Base-by-base conservation (phyloP, 2,329 filamentous ascomycete species). In the Aschersonia sp. region DNA sequence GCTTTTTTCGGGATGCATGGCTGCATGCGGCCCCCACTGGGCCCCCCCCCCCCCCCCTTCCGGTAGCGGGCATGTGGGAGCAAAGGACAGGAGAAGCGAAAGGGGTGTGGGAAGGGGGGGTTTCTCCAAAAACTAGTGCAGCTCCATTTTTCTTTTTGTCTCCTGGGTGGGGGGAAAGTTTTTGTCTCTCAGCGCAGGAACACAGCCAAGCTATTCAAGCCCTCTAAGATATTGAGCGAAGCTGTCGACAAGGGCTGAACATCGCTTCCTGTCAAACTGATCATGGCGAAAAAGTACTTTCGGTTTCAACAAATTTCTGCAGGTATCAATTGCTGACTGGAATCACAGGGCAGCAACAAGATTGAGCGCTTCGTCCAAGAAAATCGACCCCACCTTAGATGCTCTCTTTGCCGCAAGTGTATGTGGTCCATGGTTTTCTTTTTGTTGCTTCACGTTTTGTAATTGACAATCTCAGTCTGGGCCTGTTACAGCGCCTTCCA, bases 381-480 rank as follows among this genome's bases (percentile, higher is more conserved):
- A 72, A 50, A 70, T 87, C 51, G 83, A 88, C 68, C 81, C 83
- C 61, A 68, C 72, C 48, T 69, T 88, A 54, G 73, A 81, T 57
- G 79, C 81, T 51, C 72, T 88, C 40, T 88, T 88, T 66, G 74
- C 81, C 49, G 70, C 73, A 49, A 87, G 84, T 70, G 83, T 87
- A 74, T 68, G 81, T 74, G 31, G 11, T 40, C 22, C 6, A 50
- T 14, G 14, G 11, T 7, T 31, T 11, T 42, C 48, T 50, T 10
- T 37, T 8, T 12, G 8, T 37, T 74, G 33, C 30, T 40, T 37
- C 6, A 50, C 29, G 30, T 9, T 11, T 6, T 2, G 43, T 35
- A 8, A 4, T 14, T 47, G 9, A 44, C 30, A 12, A 41, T 44
- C 30, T 5, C 49, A 79, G 75, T 60, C 71, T 47, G 75, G 75